These are phyloP conservation scores for Pelargonium fulgidum DNA, from an alignment of 441 rosid genomes.

Conservation along the genomic window DNA sequence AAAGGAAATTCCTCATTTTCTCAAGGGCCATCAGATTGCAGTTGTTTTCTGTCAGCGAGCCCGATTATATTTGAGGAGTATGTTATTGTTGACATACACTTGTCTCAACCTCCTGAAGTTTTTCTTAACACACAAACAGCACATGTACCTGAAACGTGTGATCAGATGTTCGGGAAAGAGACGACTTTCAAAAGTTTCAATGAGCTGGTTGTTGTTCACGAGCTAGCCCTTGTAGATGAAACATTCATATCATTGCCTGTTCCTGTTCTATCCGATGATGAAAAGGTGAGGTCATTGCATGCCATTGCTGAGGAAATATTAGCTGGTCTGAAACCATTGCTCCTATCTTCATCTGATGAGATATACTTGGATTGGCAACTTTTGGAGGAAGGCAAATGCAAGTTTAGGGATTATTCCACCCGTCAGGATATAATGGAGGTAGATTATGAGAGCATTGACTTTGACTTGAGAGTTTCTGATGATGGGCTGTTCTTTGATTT, in stretches of 20 bases:
- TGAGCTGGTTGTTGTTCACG: conserved; percentile 65
- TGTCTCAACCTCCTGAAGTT: conserved; percentile 38
- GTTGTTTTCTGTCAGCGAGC: conserved; percentile 24
- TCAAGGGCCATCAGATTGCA: conserved; percentile 25
- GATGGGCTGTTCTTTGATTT: conserved; percentile 44
- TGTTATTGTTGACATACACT: conserved; percentile 42
- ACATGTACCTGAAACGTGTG: conserved; percentile 40
- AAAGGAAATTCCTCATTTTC: conserved; percentile 27
- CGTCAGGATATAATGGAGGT: conserved; percentile 32
- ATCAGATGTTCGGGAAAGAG: conserved; percentile 47
- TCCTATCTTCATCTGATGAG: conserved; percentile 60
- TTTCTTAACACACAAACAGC: conserved; percentile 35
- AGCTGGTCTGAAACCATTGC: conserved; percentile 38
- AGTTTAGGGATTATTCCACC: conserved; percentile 27
- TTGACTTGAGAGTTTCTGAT: conserved; percentile 35
- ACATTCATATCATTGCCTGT: conserved; percentile 71
- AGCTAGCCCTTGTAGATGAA: conserved; percentile 68
- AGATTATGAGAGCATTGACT: conserved; percentile 31
- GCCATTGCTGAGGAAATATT: conserved; percentile 38
- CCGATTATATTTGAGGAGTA: conserved; percentile 50
- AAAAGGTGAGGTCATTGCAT: conserved; percentile 36
- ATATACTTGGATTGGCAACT: conserved; percentile 89
- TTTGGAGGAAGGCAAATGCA: conserved; percentile 51
- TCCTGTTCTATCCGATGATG: conserved; percentile 49
- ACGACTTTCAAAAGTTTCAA: conserved; percentile 56